Evolutionary conservation across 1,284 basidiomycete species (phyloP).

Genomic region (Puccinia coronata): DNA sequence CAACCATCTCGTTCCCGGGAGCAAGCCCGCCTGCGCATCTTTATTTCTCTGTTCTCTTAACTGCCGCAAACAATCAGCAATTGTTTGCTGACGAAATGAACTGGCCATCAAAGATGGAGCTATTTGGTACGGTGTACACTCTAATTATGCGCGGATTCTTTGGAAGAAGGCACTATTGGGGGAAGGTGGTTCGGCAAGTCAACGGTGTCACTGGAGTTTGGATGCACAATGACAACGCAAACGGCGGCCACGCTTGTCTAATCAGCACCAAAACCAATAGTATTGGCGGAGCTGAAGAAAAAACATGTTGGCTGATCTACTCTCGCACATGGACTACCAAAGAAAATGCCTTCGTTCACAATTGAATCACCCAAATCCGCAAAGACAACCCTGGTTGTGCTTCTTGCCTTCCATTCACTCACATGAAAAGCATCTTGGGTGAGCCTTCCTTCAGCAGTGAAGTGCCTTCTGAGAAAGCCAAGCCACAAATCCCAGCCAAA

Average conservation of each 20-base stretch:
- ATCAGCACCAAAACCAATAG: not conserved
- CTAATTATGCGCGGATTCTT: not conserved
- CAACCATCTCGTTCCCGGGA: not conserved
- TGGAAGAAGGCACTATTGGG: not conserved
- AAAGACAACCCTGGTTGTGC: no score
- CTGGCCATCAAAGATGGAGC: not conserved
- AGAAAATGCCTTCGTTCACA: no score
- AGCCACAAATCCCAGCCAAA: no score
- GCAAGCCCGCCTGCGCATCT: not conserved
- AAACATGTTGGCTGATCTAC: slow-evolving; percentile 19
- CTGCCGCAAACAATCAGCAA: not conserved
- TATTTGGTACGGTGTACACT: not conserved
- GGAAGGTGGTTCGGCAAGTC: no score
- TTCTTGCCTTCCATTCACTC: no score
- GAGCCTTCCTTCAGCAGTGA: no score
- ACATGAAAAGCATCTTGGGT: no score
- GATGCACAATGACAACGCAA: not conserved
- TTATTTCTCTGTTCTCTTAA: not conserved
- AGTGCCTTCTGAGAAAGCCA: no score
- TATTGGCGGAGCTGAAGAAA: slow-evolving; percentile 1
- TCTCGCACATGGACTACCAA: not conserved
- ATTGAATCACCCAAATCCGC: no score
- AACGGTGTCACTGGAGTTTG: not conserved
- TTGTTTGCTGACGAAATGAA: not conserved
- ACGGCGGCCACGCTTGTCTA: not conserved